Evolutionary conservation across 441 rosid species (phyloP), one percentile per base, ranked within the genome.

Genomic region (Capsella rubella): DNA sequence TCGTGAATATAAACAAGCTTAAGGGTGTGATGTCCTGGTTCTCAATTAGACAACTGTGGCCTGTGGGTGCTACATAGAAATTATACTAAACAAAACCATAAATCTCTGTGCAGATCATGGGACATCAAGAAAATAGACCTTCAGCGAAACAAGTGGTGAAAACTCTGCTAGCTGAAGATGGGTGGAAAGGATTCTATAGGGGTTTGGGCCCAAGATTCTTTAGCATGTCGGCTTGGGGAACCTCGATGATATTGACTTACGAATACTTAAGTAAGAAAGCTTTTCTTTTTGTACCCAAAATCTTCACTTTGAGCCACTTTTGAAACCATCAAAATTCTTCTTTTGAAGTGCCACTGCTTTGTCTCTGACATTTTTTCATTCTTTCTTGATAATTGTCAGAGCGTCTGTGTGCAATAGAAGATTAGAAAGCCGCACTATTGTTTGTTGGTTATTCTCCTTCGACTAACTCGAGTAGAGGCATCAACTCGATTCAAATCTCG

Each of bases 141-240:
- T 85, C 92, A 29, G 86, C 96, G 4, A 85, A 81, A 74, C 82
- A 86, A 74, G 93, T 90, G 56, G 89, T 92, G 63, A 90, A 78
- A 73, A 81, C 76, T 67, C 85, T 92, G 81, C 82, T 95, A 5
- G 82, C 86, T 75, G 96, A 95, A 67, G 94, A 90, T 73, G 97
- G 99, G n/a, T 95, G 96, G 94, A 85, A 84, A 73, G 97, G 97
- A 47, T 82, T 90, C 50, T 90, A 95, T 56, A 82, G 93, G 81
- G 99, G 99, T 64, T 77, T 90, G 67, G 98, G 98, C 65, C 98
- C 99, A 16, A 86, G 99, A 79, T 89, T 92, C 79, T 83, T 92
- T 87, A 89, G 95, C 84, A 92, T 87, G 95, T 95, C 99, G 13
- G 92, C 96, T 58, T 92, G 98, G 98, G 99, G 97, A 85, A 92